phyloP scores from a whole-genome alignment of 306 rosid genomes.

The Quercus variabilis region DNA sequence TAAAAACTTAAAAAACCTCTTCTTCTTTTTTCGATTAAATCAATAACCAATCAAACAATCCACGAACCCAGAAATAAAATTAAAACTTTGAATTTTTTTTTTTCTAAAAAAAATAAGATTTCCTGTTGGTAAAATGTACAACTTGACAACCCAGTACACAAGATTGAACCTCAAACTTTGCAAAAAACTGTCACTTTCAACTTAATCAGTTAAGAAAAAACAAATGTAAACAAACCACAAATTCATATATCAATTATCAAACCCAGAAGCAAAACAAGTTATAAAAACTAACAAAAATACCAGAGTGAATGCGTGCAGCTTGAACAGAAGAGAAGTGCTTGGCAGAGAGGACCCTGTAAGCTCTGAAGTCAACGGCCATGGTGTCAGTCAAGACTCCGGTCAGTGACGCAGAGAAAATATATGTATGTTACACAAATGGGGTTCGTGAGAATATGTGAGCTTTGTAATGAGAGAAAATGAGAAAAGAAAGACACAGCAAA shows the following conservation, averaged over 20 bases:
- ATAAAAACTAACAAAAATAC: slow-evolving; percentile 22
- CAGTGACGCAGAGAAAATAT: not conserved
- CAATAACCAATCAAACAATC: not conserved
- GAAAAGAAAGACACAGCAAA: not conserved
- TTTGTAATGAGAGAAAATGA: not conserved
- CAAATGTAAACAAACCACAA: not conserved
- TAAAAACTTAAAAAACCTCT: not conserved
- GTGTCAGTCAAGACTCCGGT: not conserved
- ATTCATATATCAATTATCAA: not conserved
- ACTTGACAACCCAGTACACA: not conserved
- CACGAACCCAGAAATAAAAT: not conserved
- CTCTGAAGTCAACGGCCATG: slow-evolving; percentile 78
- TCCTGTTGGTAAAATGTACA: not conserved
- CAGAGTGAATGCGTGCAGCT: slow-evolving; percentile 66
- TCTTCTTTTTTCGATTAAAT: not conserved
- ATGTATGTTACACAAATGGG: slow-evolving; percentile 8
- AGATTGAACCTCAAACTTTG: not conserved
- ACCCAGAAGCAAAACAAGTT: not conserved
- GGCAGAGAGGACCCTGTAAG: slow-evolving; percentile 50
- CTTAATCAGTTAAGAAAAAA: no score
- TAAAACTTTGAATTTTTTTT: not conserved
- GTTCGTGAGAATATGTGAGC: not conserved
- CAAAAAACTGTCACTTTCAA: not conserved
- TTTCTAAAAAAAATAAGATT: not conserved
- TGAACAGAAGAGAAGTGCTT: slow-evolving; percentile 61